Percentiles rank a stretch among this genome's conserved stretches.
Evolutionary conservation across 2,329 filamentous ascomycete genomes (phyloP).

Genomic region (Colletotrichum caudatum): DNA sequence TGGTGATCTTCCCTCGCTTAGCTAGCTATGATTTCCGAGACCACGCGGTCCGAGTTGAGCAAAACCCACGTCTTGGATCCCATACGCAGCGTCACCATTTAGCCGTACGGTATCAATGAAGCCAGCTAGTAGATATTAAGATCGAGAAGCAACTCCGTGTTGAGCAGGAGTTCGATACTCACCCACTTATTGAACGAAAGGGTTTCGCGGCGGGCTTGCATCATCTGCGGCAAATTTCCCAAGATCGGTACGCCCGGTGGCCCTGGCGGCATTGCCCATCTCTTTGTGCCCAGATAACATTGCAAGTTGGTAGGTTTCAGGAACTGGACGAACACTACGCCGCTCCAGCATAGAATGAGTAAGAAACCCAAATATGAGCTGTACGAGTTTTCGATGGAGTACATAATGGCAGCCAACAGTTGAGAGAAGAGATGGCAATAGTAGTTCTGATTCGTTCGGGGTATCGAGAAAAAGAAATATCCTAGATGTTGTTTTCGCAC

Average conservation of each 20-base stretch:
- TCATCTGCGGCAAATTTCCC: slow-evolving; percentile 17
- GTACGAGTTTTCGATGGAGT: neutral
- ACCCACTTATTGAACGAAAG: slow-evolving; percentile 11
- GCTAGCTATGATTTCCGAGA: slow-evolving; percentile 53
- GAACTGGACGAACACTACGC: slow-evolving; percentile 5
- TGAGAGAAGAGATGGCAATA: neutral
- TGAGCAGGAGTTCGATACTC: neutral
- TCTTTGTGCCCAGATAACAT: neutral
- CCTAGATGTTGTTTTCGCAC: neutral
- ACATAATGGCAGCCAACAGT: slow-evolving; percentile 4
- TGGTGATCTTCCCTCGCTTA: slow-evolving; percentile 49
- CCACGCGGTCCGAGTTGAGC: slow-evolving; percentile 56
- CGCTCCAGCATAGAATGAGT: slow-evolving; percentile 4
- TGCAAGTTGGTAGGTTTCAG: slow-evolving; percentile 13
- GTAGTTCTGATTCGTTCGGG: neutral
- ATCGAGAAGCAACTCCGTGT: neutral
- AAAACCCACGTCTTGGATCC: slow-evolving; percentile 56
- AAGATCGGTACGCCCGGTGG: slow-evolving; percentile 10
- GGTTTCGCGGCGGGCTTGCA: slow-evolving; percentile 12
- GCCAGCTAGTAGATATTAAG: neutral
- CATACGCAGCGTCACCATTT: slow-evolving; percentile 48
- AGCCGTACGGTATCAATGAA: slow-evolving; percentile 43
- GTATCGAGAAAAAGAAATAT: neutral
- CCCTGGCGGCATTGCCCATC: slow-evolving; percentile 5
- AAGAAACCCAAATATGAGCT: slow-evolving; percentile 5